Evolutionary conservation across 2,329 filamentous ascomycete genomes (phyloP).

Genomic region (Penicillium expansum): DNA sequence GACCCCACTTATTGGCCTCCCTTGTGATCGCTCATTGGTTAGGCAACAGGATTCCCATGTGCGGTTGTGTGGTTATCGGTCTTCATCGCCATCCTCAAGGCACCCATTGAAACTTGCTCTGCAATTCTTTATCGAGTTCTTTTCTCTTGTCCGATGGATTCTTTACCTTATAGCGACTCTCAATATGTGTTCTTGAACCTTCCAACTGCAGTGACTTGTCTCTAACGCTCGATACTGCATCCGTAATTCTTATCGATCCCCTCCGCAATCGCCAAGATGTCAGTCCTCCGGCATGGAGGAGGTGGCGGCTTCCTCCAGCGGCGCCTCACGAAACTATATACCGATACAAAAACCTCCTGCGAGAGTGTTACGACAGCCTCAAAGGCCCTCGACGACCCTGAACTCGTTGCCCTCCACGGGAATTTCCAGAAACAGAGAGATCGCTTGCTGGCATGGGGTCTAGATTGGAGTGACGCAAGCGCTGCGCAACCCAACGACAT

Average conservation of each 20-base stretch:
- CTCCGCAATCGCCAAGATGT: constrained; percentile 39
- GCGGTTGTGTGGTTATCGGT: constrained; percentile 28
- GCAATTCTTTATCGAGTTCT: constrained; percentile 5
- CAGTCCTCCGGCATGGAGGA: constrained; percentile 46
- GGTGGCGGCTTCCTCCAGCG: constrained; percentile 42
- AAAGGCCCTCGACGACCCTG: constrained; percentile 50
- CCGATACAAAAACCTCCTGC: constrained; percentile 62
- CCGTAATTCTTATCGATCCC: constrained; percentile 14
- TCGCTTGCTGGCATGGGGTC: constrained; percentile 61
- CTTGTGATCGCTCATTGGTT: constrained; percentile 35
- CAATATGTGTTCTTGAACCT: constrained; percentile 16
- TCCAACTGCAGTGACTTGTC: constrained; percentile 3
- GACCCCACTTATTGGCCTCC: constrained; percentile 5
- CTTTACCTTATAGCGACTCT: constrained; percentile 8
- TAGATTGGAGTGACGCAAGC: constrained; percentile 64
- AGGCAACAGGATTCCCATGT: constrained; percentile 44
- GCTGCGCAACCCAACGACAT: constrained; percentile 58
- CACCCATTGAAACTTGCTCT: constrained; percentile 18
- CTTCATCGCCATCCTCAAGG: constrained; percentile 21
- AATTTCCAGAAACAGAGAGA: constrained; percentile 64
- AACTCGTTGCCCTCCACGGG: constrained; percentile 56
- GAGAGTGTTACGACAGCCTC: constrained; percentile 53
- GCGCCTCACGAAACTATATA: constrained; percentile 60
- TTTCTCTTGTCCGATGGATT: constrained; percentile 11
- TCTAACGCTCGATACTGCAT: constrained; percentile 18